A percentile compares a stretch with the other conserved stretches of the same genome.
Evolutionary conservation across 768 basidiomycete species (phyloP).

Genomic region (Tricholoma furcatifolium): DNA sequence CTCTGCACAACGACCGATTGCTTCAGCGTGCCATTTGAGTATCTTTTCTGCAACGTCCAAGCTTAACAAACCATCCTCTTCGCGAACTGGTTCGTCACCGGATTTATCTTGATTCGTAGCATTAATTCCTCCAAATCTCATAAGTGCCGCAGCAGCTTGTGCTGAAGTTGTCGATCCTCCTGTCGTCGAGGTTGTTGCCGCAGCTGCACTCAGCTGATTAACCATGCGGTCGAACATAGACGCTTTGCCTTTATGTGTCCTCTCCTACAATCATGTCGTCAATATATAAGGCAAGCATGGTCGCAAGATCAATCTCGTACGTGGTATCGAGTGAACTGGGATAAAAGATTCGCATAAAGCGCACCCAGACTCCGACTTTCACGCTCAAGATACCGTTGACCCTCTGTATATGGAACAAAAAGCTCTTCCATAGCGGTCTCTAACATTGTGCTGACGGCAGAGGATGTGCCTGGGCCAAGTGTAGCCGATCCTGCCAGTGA

Average conservation of each 20-base stretch:
- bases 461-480: conserved; percentile 44
- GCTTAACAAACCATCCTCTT: conserved; percentile 80
- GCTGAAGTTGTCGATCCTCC: conserved; percentile 70
- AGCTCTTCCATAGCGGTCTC: conserved; percentile 96
- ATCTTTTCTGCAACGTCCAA: conserved; percentile 84
- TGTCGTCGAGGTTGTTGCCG: conserved; percentile 59
- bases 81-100: conserved; percentile 68
- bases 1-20: conserved; percentile 92
- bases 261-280: conserved; percentile 36
- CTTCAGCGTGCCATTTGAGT: conserved; percentile 97
- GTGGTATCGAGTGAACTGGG: conserved; percentile 84
- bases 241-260: conserved; percentile 65
- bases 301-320: conserved; percentile 42
- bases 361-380: conserved; percentile 83
- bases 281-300: conserved; percentile 8
- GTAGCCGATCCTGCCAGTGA: conserved; percentile 47
- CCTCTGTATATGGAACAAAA: conserved; percentile 92
- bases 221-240: conserved; percentile 91
- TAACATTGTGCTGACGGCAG: conserved; percentile 81
- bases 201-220: conserved; percentile 79
- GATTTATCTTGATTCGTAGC: conserved; percentile 47
- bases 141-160: conserved; percentile 83
- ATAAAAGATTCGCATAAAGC: conserved; percentile 72
- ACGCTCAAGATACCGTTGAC: conserved; percentile 85
- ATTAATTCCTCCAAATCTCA: conserved; percentile 86